Conservation (phyloP, 2,329 filamentous ascomycete species). For the Arachnomyces sp. region DNA sequence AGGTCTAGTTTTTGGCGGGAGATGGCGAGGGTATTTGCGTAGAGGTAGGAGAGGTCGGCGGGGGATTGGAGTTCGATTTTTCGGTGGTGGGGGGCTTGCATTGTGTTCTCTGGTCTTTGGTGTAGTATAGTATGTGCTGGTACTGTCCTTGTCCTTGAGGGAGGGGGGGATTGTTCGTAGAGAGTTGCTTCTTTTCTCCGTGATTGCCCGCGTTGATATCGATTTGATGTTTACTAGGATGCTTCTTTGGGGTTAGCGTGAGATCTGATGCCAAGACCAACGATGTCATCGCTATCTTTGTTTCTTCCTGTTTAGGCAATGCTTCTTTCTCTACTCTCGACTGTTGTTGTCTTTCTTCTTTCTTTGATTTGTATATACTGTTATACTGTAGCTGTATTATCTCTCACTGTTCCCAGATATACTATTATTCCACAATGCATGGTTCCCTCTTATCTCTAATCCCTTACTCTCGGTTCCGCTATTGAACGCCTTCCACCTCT, state of each 20-base stretch:
- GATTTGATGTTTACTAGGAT: too few relatives aligned
- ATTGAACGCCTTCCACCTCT: background rate
- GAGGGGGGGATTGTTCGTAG: too few relatives aligned
- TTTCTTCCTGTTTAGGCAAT: background rate
- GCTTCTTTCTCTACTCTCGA: background rate
- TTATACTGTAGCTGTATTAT: background rate
- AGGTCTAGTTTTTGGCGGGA: constrained; percentile 42
- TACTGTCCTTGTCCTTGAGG: too few relatives aligned
- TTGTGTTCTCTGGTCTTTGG: constrained; percentile 6
- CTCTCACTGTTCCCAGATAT: constrained; percentile 1
- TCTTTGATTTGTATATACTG: constrained; percentile 1
- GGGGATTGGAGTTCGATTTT: constrained; percentile 45
- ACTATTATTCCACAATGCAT: background rate
- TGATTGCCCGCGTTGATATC: too few relatives aligned
- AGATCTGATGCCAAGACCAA: constrained; percentile 18
- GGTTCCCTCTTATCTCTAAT: background rate
- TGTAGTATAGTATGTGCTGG: constrained; percentile 2
- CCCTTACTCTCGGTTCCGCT: background rate
- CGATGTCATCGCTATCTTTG: constrained; percentile 16
- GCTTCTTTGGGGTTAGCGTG: background rate
- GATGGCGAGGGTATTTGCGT: constrained; percentile 36
- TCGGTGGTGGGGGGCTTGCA: constrained; percentile 34
- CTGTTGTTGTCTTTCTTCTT: constrained; percentile 5
- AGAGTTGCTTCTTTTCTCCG: too few relatives aligned
- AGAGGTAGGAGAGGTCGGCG: constrained; percentile 41